A percentile compares a stretch with the other conserved stretches of the same genome.
Conservation (phyloP, 2,329 filamentous ascomycete species). For the Escovopsis weberi region DNA sequence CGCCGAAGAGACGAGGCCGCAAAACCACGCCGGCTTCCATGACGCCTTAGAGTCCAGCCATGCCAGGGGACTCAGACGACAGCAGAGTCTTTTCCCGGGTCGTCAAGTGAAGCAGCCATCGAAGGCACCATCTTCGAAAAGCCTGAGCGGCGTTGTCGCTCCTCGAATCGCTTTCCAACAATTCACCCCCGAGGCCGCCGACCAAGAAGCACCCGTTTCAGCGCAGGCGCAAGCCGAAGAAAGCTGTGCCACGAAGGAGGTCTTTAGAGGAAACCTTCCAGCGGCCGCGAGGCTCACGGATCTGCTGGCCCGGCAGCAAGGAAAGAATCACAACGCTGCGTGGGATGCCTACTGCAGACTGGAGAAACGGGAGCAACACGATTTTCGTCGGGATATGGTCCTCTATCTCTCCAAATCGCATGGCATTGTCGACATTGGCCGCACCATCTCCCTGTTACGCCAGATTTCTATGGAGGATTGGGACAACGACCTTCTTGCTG, state of each 20-base stretch:
- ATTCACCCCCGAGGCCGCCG: too few relatives aligned
- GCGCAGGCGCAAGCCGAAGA: background rate
- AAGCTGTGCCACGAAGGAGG: background rate
- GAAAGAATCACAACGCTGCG: constrained; percentile 22
- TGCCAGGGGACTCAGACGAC: background rate
- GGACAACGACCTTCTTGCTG: constrained; percentile 25
- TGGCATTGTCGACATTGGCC: constrained; percentile 28
- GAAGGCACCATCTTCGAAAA: background rate
- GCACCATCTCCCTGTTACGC: constrained; percentile 30
- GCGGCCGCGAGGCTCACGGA: constrained; percentile 1
- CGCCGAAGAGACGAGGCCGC: constrained; percentile 3
- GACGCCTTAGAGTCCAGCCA: background rate
- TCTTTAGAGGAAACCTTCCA: background rate
- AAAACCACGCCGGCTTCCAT: background rate
- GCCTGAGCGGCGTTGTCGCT: too few relatives aligned
- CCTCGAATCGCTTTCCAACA: too few relatives aligned
- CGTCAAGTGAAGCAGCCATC: background rate
- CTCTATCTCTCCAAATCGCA: constrained; percentile 28
- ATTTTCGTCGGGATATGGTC: constrained; percentile 21
- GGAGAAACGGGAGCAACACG: constrained; percentile 14
- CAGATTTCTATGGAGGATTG: constrained; percentile 22
- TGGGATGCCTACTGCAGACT: constrained; percentile 30
- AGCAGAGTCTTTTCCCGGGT: background rate
- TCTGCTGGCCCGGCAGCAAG: constrained; percentile 13
- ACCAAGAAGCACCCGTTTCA: background rate